Conservation (phyloP, 768 basidiomycete species). For the Leccinum variicolor region DNA sequence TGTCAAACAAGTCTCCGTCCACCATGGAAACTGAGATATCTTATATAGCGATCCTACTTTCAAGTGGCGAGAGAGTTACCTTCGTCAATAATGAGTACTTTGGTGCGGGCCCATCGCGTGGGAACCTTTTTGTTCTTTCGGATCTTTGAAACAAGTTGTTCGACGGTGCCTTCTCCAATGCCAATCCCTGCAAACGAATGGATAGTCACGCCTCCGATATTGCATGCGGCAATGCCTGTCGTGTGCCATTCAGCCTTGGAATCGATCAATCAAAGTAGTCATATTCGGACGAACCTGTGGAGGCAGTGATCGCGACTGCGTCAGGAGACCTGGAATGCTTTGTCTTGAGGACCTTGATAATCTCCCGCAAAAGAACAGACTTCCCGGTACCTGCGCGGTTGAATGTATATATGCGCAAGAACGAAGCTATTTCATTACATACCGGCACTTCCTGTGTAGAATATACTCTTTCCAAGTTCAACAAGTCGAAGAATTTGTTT, state of each 20-base stretch:
- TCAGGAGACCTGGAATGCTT: conserved; percentile 53
- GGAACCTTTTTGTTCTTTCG: conserved; percentile 82
- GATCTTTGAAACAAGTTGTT: conserved; percentile 62
- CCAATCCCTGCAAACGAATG: conserved; percentile 97
- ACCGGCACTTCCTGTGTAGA: conserved; percentile 99
- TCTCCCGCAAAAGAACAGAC: conserved; percentile 90
- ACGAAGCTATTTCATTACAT: conserved; percentile 24
- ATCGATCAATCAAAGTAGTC: not conserved
- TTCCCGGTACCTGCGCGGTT: conserved; percentile 81
- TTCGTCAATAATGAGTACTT: conserved; percentile 83
- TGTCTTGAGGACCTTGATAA: conserved; percentile 70
- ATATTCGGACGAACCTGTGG: conserved; percentile 59
- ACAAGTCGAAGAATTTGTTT: conserved; percentile 79
- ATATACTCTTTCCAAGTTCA: conserved; percentile 68
- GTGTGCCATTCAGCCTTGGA: not conserved
- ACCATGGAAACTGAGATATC: conserved; percentile 86
- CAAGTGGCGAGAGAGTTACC: conserved; percentile 35
- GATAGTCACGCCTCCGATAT: conserved; percentile 93
- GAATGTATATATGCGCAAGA: conserved; percentile 16
- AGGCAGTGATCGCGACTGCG: conserved; percentile 90
- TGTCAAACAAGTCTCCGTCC: conserved; percentile 91
- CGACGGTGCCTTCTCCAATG: conserved; percentile 63
- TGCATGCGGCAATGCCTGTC: conserved; percentile 90
- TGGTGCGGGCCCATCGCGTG: conserved; percentile 78
- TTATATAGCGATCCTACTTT: not conserved